These are phyloP conservation scores for Pyricularia sp. DNA, from an alignment of 2,329 filamentous ascomycete genomes.

Conservation along the genomic window DNA sequence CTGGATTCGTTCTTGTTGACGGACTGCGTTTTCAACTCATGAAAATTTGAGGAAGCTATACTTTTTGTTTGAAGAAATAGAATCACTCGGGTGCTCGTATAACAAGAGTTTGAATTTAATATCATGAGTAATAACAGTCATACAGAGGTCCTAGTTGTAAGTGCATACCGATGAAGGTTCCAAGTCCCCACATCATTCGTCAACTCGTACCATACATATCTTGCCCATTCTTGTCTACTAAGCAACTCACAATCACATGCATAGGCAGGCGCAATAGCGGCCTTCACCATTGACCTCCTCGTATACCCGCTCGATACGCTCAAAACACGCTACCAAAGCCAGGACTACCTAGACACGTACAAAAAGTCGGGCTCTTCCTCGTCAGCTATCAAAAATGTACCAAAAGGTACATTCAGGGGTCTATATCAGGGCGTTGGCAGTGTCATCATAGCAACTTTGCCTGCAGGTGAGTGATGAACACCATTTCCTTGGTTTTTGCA, in stretches of 20 bases:
- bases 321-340: slow-evolving; percentile 78
- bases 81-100: background rate
- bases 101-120: background rate
- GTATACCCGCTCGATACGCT: slow-evolving; percentile 85
- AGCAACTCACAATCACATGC: background rate
- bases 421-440: slow-evolving; percentile 84
- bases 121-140: slow-evolving; percentile 10
- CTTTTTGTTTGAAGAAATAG: background rate
- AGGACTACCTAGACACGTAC: slow-evolving; percentile 62
- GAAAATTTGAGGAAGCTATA: background rate
- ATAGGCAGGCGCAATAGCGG: slow-evolving; percentile 76
- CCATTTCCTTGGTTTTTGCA: background rate
- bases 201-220: background rate
- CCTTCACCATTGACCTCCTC: slow-evolving; percentile 76
- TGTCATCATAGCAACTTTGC: slow-evolving; percentile 77
- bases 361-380: slow-evolving; percentile 29
- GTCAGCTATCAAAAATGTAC: slow-evolving; percentile 38
- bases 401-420: slow-evolving; percentile 45
- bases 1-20: background rate
- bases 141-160: slow-evolving; percentile 10
- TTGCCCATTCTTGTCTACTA: background rate
- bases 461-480: slow-evolving; percentile 53
- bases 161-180: background rate
- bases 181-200: background rate
- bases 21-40: background rate